Conservation (phyloP, 2,329 filamentous ascomycete genomes). For the Diaporthe destruens region DNA sequence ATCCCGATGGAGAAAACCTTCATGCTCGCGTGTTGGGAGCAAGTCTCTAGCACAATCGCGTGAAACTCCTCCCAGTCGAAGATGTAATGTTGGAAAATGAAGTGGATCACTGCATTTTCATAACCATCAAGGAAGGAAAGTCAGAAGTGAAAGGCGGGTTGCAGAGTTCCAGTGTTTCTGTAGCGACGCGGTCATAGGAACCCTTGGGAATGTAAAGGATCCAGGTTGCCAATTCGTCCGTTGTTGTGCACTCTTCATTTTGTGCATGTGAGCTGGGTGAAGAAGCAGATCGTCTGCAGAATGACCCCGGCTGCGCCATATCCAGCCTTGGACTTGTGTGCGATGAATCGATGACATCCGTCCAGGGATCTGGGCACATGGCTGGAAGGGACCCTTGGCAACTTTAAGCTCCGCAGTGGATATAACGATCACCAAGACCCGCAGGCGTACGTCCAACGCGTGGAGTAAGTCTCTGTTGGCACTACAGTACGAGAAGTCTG, state of each 20-base stretch:
- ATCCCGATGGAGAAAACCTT: constrained; percentile 1
- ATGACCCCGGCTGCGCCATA: constrained; percentile 9
- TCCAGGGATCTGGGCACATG: constrained; percentile 32
- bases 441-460: constrained; percentile 1
- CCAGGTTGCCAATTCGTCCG: not conserved
- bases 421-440: constrained; percentile 31
- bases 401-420: constrained; percentile 29
- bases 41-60: not conserved
- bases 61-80: not conserved
- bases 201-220: not conserved
- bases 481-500: constrained; percentile 7
- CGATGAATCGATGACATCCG: not conserved
- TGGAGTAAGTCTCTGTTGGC: not conserved
- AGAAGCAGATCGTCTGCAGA: constrained; percentile 5
- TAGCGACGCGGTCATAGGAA: not conserved
- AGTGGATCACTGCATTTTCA: constrained; percentile 21
- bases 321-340: constrained; percentile 1
- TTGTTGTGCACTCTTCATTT: constrained; percentile 8
- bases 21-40: constrained; percentile 22
- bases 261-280: not conserved
- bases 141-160: not conserved
- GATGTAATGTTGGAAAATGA: not conserved
- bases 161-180: not conserved
- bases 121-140: not conserved
- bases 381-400: constrained; percentile 20